These are phyloP conservation scores for Pilasporangium apinafurcum DNA, from an alignment of 352 stramenopile genomes.

Conservation along the genomic window DNA sequence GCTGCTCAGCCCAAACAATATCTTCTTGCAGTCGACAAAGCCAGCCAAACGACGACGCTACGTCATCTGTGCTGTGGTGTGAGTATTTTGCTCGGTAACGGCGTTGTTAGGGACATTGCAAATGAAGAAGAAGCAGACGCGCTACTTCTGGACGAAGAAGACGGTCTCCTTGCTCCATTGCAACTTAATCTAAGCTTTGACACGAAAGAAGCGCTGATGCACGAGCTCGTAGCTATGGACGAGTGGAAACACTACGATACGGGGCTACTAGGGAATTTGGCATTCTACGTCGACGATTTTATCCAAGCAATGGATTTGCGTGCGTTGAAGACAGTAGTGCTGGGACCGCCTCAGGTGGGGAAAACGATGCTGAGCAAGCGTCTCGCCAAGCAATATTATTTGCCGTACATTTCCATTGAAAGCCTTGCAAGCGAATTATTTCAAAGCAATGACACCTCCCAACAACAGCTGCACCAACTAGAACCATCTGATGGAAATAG, in stretches of 20 bases:
- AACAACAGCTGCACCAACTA: conserved; percentile 7
- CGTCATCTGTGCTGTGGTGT: conserved; percentile 57
- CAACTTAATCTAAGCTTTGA: conserved; percentile 77
- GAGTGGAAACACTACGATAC: conserved; percentile 64
- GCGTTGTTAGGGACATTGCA: conserved; percentile 28
- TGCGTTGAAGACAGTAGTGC: conserved; percentile 59
- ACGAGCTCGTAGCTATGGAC: conserved; percentile 44
- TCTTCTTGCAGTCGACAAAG: conserved; percentile 55
- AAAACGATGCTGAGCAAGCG: conserved; percentile 50
- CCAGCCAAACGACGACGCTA: conserved; percentile 42
- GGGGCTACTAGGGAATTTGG: conserved; percentile 56
- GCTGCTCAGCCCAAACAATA: conserved; percentile 42
- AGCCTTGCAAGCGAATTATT: conserved; percentile 45
- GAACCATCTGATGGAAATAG: conserved; percentile 4
- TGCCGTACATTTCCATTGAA: conserved; percentile 51
- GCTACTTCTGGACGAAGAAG: conserved; percentile 51
- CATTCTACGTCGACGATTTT: conserved; percentile 70
- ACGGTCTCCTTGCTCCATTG: conserved; percentile 44
- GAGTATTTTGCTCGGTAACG: conserved; percentile 50
- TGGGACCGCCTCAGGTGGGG: conserved; percentile 56
- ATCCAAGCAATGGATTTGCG: conserved; percentile 67
- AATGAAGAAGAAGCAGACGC: conserved; percentile 44
- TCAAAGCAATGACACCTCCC: neutral
- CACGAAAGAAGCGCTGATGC: conserved; percentile 32
- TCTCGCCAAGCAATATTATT: conserved; percentile 65